Base-by-base conservation (phyloP, 441 rosid genomes). In the Mallotus repandus region DNA sequence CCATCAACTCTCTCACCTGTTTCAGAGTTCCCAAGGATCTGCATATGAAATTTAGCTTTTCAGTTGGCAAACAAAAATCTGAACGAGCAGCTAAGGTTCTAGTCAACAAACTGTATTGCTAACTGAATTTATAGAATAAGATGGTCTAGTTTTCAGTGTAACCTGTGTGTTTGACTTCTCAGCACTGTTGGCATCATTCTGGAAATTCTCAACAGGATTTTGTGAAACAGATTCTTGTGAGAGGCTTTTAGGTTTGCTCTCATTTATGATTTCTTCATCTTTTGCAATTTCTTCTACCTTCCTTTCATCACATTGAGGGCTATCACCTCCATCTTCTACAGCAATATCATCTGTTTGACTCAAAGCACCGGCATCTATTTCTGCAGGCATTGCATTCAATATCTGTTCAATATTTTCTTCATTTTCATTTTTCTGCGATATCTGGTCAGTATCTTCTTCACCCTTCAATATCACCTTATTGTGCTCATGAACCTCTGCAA, bases 111-210 rank as follows among this genome's bases (percentile, higher is more conserved):
- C 19, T 59, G 43, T 61, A 16, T 19, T 22, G 61, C 41, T 6
- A 13, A 45, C 41, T 43, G 58, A 73, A 55, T 69, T 25, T 2
- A 70, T 49, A 11, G n/a, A 46, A 46, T 65, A 66, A 60, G 52
- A 14, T 9, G 32, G 43, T 15, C 10, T 14, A 29, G 45, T 57
- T 46, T 69, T 68, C 57, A 14, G 19, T 12, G 69, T 74, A 63
- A 84, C 86, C 84, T 81, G 77, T 74, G 25, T 56, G 41, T 73
- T n/a, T 4, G 72, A 53, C 19, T 70, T 70, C 35, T 70, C 71
- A 22, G 71, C 41, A n/a, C 54, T 64, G 56, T 54, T 61, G 52
- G 56, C 22, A 11, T 69, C 63, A 46, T 63, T 61, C 68, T 72
- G 61, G 12, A 66, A 63, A 68, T 77, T 58, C 74, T 73, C 46